Conservation (phyloP, 2,329 filamentous ascomycete genomes). For the Ophiostoma pallidulum region DNA sequence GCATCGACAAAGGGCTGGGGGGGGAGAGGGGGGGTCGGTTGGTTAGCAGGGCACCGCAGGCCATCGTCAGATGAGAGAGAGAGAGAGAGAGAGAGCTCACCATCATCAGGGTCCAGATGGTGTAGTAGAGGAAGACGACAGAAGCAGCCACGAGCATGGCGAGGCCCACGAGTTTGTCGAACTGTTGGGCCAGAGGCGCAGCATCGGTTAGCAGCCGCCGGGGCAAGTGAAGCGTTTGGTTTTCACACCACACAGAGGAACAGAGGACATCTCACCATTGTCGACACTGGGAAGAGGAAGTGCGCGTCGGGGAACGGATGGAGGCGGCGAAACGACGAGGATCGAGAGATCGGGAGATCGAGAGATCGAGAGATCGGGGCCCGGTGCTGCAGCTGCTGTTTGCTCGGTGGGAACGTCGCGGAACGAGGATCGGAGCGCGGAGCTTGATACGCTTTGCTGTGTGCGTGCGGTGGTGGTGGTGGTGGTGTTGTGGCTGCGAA, state of each 20-base stretch:
- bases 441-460: too few species aligned
- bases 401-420: too few species aligned
- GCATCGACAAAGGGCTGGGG: slow-evolving; percentile 89
- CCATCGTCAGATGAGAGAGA: slow-evolving; percentile 7
- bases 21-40: slow-evolving; percentile 6
- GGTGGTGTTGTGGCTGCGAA: too few species aligned
- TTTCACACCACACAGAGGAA: too few species aligned
- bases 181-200: too few species aligned
- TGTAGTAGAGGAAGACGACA: slow-evolving; percentile 74
- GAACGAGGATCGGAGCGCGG: too few species aligned
- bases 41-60: neutral
- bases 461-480: too few species aligned
- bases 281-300: neutral
- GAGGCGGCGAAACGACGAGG: neutral
- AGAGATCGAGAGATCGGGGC: too few species aligned
- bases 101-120: slow-evolving; percentile 95
- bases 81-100: slow-evolving; percentile 38
- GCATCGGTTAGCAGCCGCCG: too few species aligned
- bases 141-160: slow-evolving; percentile 59
- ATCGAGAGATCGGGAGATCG: neutral
- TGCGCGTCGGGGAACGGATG: neutral
- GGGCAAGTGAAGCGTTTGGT: too few species aligned
- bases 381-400: too few species aligned
- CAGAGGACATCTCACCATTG: slow-evolving; percentile 8
- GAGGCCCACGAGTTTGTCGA: slow-evolving; percentile 72